Conservation (phyloP, 768 basidiomycete genomes). For the Kockovaella imperatae region DNA sequence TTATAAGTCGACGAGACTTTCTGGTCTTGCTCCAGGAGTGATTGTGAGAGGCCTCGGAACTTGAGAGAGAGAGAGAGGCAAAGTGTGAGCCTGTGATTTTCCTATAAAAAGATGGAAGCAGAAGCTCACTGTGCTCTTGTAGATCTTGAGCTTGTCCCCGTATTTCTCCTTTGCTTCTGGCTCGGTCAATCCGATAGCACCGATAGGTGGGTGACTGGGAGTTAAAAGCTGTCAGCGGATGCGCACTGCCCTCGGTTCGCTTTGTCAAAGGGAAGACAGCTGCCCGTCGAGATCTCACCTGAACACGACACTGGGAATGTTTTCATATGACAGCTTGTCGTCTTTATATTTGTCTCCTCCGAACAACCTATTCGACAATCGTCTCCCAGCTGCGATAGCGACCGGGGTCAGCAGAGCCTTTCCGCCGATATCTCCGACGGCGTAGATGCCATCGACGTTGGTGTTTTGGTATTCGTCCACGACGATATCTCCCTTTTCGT, state of each 20-base stretch:
- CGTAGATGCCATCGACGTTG: slow-evolving; percentile 59
- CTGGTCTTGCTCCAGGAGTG: slow-evolving; percentile 77
- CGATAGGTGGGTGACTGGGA: slow-evolving; percentile 94
- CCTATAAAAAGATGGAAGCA: neutral
- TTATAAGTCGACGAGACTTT: slow-evolving; percentile 95
- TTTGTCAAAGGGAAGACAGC: too few species aligned
- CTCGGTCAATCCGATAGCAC: slow-evolving; percentile 91
- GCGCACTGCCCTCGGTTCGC: too few species aligned
- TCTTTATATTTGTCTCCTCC: slow-evolving; percentile 77
- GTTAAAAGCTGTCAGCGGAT: too few species aligned
- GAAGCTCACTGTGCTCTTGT: slow-evolving; percentile 55
- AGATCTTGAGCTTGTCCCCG: slow-evolving; percentile 73
- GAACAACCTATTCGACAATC: slow-evolving; percentile 81
- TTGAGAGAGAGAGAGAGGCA: slow-evolving; percentile 39
- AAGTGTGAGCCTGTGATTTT: neutral
- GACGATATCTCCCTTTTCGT: slow-evolving; percentile 71
- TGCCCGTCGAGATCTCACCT: slow-evolving; percentile 55
- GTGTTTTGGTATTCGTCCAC: slow-evolving; percentile 91
- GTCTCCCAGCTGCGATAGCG: slow-evolving; percentile 88
- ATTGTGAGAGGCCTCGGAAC: slow-evolving; percentile 72
- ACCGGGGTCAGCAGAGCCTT: slow-evolving; percentile 92
- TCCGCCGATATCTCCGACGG: slow-evolving; percentile 88
- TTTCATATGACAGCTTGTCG: slow-evolving; percentile 77
- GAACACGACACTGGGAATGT: slow-evolving; percentile 94
- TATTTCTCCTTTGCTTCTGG: slow-evolving; percentile 79